A percentile compares a stretch with the other conserved stretches of the same genome.
Evolutionary conservation across 768 basidiomycete species (phyloP).

Genomic region (Pisolithus tinctorius): DNA sequence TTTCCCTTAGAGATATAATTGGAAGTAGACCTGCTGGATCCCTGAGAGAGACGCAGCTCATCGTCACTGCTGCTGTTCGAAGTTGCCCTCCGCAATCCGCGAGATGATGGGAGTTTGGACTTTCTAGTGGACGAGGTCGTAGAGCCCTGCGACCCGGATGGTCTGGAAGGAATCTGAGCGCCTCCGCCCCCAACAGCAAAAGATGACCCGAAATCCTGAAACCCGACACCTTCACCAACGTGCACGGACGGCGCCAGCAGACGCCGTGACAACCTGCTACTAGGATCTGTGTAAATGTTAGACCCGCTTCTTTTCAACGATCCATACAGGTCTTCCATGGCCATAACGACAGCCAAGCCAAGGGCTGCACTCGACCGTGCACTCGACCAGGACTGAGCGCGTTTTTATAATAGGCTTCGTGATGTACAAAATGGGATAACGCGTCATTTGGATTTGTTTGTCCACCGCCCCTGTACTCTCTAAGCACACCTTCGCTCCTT

Average conservation of each 20-base stretch:
- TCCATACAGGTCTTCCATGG: constrained; percentile 18
- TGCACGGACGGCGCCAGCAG: constrained; percentile 13
- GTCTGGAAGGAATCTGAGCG: background rate
- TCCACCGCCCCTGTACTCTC: background rate
- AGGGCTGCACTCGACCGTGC: background rate
- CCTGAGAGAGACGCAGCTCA: constrained; percentile 23
- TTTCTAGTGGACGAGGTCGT: constrained; percentile 7
- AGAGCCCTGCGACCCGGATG: background rate
- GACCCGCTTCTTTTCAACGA: background rate
- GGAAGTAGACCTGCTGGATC: constrained; percentile 6
- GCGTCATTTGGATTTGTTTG: background rate
- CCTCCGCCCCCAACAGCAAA: constrained; percentile 1
- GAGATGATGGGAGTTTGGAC: background rate
- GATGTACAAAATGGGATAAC: background rate
- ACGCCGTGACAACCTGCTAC: constrained; percentile 18
- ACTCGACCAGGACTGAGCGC: background rate
- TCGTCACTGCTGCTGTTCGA: constrained; percentile 19
- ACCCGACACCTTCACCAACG: constrained; percentile 20
- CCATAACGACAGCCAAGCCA: background rate
- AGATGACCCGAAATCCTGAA: constrained; percentile 19
- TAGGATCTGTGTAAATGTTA: constrained; percentile 9
- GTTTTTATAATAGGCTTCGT: background rate
- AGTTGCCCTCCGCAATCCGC: background rate
- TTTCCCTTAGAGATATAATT: constrained; percentile 12
- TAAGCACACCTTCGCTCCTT: constrained; percentile 3